Conservation (phyloP, 148 eudicot genomes). For the Chenopodium formosanum region DNA sequence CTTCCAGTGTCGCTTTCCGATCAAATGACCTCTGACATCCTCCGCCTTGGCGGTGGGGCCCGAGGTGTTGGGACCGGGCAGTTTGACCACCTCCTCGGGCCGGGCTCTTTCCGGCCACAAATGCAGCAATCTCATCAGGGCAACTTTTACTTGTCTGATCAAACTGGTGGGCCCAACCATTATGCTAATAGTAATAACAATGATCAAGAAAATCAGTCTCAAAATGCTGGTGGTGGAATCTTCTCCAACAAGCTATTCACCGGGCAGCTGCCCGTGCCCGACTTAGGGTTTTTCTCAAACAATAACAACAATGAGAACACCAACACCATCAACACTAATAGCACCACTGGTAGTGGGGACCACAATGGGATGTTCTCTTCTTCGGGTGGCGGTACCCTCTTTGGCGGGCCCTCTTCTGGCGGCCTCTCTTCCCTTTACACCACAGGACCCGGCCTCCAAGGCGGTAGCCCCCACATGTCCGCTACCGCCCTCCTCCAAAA, state of each 20-base stretch:
- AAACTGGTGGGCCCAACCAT: constrained; percentile 20
- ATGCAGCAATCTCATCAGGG: constrained; percentile 10
- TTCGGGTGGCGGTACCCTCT: constrained; percentile 6
- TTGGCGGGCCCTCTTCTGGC: constrained; percentile 20
- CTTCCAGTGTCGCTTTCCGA: constrained; percentile 25
- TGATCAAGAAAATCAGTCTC: constrained; percentile 16
- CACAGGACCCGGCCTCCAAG: constrained; percentile 12
- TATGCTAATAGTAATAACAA: constrained; percentile 12
- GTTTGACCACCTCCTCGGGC: constrained; percentile 30
- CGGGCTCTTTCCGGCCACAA: constrained; percentile 22
- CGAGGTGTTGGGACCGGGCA: constrained; percentile 10
- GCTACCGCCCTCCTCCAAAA: constrained; percentile 72
- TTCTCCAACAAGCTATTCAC: constrained; percentile 37
- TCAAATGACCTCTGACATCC: constrained; percentile 32
- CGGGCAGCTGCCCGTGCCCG: constrained; percentile 34
- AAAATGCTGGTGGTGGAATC: constrained; percentile 22
- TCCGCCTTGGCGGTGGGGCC: constrained; percentile 29
- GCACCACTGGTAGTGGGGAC: constrained; percentile 20
- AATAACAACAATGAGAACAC: constrained; percentile 11
- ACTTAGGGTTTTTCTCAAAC: constrained; percentile 28
- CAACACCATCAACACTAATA: constrained; percentile 13
- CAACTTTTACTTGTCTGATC: constrained; percentile 29
- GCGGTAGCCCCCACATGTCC: constrained; percentile 47
- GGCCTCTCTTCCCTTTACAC: constrained; percentile 28
- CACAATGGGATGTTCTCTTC: constrained; percentile 23